Evolutionary conservation across 2,329 filamentous ascomycete species (phyloP).

Genomic region (Talaromyces sp.): DNA sequence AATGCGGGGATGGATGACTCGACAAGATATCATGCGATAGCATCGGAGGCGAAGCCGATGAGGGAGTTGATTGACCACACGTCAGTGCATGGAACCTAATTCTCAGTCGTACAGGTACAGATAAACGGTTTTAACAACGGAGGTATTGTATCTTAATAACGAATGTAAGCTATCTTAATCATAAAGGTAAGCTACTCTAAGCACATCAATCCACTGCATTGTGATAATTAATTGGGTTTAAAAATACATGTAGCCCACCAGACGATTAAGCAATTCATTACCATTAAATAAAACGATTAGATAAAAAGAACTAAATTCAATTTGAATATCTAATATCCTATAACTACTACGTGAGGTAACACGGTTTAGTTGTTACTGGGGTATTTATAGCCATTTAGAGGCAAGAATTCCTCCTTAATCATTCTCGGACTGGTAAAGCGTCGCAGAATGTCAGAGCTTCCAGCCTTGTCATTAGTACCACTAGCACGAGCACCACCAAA

Average conservation of each 20-base stretch:
- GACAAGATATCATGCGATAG: neutral
- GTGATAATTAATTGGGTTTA: too few relatives aligned
- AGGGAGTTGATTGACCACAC: neutral
- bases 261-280: neutral
- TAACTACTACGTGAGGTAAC: neutral
- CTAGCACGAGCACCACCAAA: conserved; percentile 64
- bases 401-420: conserved; percentile 69
- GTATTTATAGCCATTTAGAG: conserved; percentile 59
- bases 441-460: conserved; percentile 56
- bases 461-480: conserved; percentile 69
- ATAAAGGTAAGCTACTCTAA: too few relatives aligned
- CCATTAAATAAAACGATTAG: neutral
- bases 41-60: neutral
- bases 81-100: neutral
- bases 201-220: too few relatives aligned
- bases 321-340: neutral
- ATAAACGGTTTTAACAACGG: too few relatives aligned
- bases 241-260: too few relatives aligned
- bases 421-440: conserved; percentile 62
- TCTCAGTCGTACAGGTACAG: too few relatives aligned
- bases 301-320: neutral
- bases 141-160: too few relatives aligned
- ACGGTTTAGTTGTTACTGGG: conserved; percentile 52
- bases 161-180: too few relatives aligned
- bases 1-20: neutral